Evolutionary conservation across 805 yeast species (phyloP).

Genomic region (Lipomyces anomalus): DNA sequence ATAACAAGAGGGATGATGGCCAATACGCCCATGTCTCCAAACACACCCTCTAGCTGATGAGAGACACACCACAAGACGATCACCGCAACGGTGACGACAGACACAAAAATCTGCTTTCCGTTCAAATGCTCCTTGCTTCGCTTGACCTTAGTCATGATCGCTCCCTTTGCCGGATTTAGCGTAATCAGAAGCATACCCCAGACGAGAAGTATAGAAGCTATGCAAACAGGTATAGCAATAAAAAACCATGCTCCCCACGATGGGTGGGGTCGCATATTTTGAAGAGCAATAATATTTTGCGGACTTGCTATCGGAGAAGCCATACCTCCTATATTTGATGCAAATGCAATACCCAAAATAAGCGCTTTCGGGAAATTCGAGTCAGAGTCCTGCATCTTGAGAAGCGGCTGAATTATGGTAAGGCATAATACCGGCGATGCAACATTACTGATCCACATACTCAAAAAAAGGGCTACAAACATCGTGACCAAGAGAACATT

Average conservation of each 20-base stretch:
- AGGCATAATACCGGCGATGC: constrained; percentile 94
- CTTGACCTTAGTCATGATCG: constrained; percentile 52
- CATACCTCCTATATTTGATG: constrained; percentile 94
- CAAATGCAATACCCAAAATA: constrained; percentile 85
- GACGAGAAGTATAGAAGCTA: constrained; percentile 54
- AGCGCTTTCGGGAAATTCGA: constrained; percentile 76
- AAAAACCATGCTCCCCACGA: constrained; percentile 95
- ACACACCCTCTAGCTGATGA: constrained; percentile 58
- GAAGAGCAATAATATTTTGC: constrained; percentile 86
- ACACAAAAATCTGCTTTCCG: constrained; percentile 67
- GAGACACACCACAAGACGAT: constrained; percentile 88
- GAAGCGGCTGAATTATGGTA: constrained; percentile 83
- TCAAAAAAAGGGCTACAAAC: constrained; percentile 77
- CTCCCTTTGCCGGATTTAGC: constrained; percentile 47
- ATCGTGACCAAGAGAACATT: constrained; percentile 71
- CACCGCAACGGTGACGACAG: constrained; percentile 60
- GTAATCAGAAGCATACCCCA: constrained; percentile 69
- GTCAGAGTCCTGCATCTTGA: constrained; percentile 74
- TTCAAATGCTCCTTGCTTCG: constrained; percentile 63
- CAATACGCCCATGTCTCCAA: constrained; percentile 97
- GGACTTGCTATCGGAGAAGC: constrained; percentile 97
- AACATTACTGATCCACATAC: constrained; percentile 95
- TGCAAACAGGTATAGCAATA: constrained; percentile 74
- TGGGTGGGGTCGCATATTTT: constrained; percentile 75
- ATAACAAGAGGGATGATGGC: constrained; percentile 84